Conservation (phyloP, 805 yeast genomes). For the Saturnispora quitensis region DNA sequence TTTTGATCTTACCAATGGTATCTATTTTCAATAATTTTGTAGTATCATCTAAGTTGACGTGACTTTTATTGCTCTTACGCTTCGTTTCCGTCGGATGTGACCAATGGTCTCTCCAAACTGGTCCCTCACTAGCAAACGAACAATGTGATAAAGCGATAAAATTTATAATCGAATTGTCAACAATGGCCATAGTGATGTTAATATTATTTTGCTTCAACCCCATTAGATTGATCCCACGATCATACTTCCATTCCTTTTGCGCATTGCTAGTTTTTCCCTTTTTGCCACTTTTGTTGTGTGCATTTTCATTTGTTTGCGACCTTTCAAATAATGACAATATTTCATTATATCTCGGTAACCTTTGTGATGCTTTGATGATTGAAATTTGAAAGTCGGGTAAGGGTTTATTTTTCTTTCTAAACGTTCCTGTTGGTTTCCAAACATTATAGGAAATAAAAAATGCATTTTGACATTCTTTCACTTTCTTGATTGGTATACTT, state of each 20-base stretch:
- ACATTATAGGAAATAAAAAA: constrained; percentile 46
- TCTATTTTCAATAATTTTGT: constrained; percentile 3
- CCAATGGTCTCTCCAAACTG: constrained; percentile 25
- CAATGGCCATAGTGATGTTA: constrained; percentile 50
- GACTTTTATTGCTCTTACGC: background rate
- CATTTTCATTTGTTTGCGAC: constrained; percentile 15
- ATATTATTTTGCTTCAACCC: constrained; percentile 9
- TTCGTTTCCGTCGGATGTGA: constrained; percentile 2
- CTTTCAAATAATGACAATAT: constrained; percentile 30
- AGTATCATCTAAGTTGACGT: background rate
- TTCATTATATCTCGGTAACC: constrained; percentile 40
- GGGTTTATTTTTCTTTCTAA: constrained; percentile 62
- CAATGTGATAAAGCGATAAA: constrained; percentile 47
- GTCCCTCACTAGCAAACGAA: constrained; percentile 31
- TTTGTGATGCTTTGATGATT: constrained; percentile 40
- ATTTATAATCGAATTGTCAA: constrained; percentile 68
- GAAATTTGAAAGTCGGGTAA: constrained; percentile 67
- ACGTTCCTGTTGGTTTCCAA: constrained; percentile 75
- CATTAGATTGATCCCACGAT: constrained; percentile 10
- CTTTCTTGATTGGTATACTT: constrained; percentile 11
- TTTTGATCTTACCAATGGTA: constrained; percentile 4
- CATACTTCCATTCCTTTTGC: constrained; percentile 10
- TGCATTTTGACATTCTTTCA: constrained; percentile 17
- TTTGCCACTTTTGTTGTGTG: constrained; percentile 3
- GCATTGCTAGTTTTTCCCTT: background rate